Percentiles rank a stretch among this genome's conserved stretches.
Conservation (phyloP, 116 monocot species). For the Trichopus zeylanicus region DNA sequence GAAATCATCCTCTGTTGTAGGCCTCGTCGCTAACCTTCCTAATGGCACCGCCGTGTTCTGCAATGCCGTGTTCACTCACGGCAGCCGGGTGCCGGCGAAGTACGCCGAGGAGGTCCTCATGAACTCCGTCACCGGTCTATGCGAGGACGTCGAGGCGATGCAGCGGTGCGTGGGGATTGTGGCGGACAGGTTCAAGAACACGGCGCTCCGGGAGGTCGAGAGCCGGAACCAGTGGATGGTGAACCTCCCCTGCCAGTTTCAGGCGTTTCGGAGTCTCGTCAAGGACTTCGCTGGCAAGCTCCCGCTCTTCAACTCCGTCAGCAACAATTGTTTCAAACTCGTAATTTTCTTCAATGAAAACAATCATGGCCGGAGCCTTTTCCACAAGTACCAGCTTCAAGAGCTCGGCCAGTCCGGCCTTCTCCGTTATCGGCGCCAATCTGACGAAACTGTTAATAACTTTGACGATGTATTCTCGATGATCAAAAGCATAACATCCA, state of each 20-base stretch:
- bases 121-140: constrained; percentile 29
- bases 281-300: constrained; percentile 64
- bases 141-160: constrained; percentile 2
- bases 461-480: constrained; percentile 33
- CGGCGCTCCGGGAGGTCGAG: constrained; percentile 69
- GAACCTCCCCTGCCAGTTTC: constrained; percentile 72
- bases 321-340: constrained; percentile 23
- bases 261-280: constrained; percentile 49
- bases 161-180: constrained; percentile 81
- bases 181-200: constrained; percentile 61
- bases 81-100: constrained; percentile 34
- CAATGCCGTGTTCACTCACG: constrained; percentile 37
- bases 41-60: constrained; percentile 82
- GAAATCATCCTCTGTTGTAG: constrained; percentile 13
- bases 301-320: constrained; percentile 44
- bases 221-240: constrained; percentile 71
- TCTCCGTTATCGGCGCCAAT: constrained; percentile 15
- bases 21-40: constrained; percentile 64
- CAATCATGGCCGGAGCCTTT: constrained; percentile 24
- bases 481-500: constrained; percentile 63
- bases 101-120: constrained; percentile 63
- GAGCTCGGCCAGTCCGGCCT: constrained; percentile 50
- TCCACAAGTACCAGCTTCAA: constrained; percentile 66
- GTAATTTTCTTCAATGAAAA: constrained; percentile 39
- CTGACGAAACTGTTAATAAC: not conserved